phyloP scores from a whole-genome alignment of 352 stramenopile genomes.

The Pythium folliculosum region DNA sequence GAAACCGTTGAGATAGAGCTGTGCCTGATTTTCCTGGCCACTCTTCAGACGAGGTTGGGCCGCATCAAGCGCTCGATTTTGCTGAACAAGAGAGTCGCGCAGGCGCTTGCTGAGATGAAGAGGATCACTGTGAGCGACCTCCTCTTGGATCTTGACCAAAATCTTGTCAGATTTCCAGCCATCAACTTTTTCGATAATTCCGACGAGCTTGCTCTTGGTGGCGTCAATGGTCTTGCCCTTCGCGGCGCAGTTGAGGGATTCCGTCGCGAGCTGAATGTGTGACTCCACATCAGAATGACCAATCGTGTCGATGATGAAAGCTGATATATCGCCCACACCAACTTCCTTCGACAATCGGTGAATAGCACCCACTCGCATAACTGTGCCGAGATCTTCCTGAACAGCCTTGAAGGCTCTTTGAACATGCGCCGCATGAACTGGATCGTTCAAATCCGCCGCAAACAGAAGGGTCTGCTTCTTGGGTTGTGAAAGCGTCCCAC shows the following conservation, averaged over 20 bases:
- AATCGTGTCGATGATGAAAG: slow-evolving; percentile 50
- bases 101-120: slow-evolving; percentile 1
- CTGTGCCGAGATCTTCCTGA: slow-evolving; percentile 65
- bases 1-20: slow-evolving; percentile 75
- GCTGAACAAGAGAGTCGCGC: slow-evolving; percentile 30
- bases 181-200: slow-evolving; percentile 35
- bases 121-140: background rate
- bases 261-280: slow-evolving; percentile 55
- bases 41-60: slow-evolving; percentile 29
- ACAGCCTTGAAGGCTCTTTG: slow-evolving; percentile 62
- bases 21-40: slow-evolving; percentile 31
- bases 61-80: slow-evolving; percentile 49
- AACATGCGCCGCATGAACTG: slow-evolving; percentile 52
- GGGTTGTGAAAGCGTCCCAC: slow-evolving; percentile 39
- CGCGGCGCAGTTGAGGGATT: slow-evolving; percentile 53
- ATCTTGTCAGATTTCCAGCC: slow-evolving; percentile 25
- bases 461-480: slow-evolving; percentile 83
- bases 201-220: slow-evolving; percentile 50
- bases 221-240: slow-evolving; percentile 56
- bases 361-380: slow-evolving; percentile 61
- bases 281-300: slow-evolving; percentile 56
- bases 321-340: slow-evolving; percentile 44
- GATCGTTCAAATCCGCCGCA: slow-evolving; percentile 49
- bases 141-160: slow-evolving; percentile 16
- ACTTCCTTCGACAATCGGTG: slow-evolving; percentile 32